Percentiles rank a stretch among this genome's conserved stretches.
phyloP scores from a whole-genome alignment of 371 early-diverging fungal species.

The Zychaea mexicana region DNA sequence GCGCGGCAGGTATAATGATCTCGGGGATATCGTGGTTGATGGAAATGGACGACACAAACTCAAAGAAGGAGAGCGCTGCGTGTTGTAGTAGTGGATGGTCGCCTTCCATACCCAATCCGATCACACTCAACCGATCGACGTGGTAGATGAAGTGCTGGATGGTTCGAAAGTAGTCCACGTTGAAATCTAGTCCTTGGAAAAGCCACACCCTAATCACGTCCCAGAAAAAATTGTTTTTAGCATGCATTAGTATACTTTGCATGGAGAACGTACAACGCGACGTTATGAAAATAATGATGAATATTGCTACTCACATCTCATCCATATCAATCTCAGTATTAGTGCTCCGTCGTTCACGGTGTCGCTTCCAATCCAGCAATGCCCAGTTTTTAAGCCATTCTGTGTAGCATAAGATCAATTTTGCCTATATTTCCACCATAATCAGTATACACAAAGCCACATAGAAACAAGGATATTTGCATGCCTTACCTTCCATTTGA shows the following conservation, averaged over 20 bases:
- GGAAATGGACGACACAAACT: slow-evolving; percentile 51
- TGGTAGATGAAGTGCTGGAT: slow-evolving; percentile 52
- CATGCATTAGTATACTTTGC: not conserved
- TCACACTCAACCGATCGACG: slow-evolving; percentile 44
- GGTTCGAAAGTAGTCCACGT: slow-evolving; percentile 50
- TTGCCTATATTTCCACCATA: slow-evolving; percentile 22
- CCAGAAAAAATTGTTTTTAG: not conserved
- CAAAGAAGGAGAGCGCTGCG: slow-evolving; percentile 58
- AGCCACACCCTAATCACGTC: slow-evolving; percentile 34
- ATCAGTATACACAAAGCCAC: no score
- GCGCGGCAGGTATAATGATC: slow-evolving; percentile 55
- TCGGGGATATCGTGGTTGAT: slow-evolving; percentile 46
- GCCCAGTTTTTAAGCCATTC: slow-evolving; percentile 54
- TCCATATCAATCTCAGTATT: slow-evolving; percentile 24
- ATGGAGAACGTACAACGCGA: no score
- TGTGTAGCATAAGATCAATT: slow-evolving; percentile 48
- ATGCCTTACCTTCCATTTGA: slow-evolving; percentile 49
- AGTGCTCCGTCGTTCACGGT: slow-evolving; percentile 22
- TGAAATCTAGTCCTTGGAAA: slow-evolving; percentile 49
- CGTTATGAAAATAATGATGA: no score
- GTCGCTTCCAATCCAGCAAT: slow-evolving; percentile 51
- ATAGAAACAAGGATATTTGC: not conserved
- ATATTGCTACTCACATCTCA: slow-evolving; percentile 37
- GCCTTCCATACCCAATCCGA: slow-evolving; percentile 44
- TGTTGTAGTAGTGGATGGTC: slow-evolving; percentile 57